Base-by-base conservation (phyloP, 2,329 filamentous ascomycete genomes). In the Apiospora koreana region DNA sequence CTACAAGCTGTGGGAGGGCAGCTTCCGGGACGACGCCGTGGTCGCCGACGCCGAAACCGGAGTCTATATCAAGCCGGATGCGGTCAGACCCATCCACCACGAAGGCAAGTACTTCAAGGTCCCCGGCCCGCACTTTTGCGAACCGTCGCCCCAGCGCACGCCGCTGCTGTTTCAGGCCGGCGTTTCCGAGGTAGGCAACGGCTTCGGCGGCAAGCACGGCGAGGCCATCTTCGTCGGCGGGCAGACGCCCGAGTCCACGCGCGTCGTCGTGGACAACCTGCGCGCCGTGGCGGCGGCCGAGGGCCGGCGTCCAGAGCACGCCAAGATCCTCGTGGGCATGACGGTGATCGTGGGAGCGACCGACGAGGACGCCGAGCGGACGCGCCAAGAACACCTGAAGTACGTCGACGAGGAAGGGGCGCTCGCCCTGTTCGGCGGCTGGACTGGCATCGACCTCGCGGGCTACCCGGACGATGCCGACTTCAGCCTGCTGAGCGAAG, bases 171-270 rank as follows among this genome's bases (percentile, higher is more conserved):
- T 89, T 75, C 88, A 90, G 72, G 88, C 88, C 0, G 89, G 89
- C 0, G 89, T 87, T 0, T 90, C 88, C 0, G 74, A 85, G 0
- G 88, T 88, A 0, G 88, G 89, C 0, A 86, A 84, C 0, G 79
- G 80, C 0, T 91, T 91, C 73, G 88, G 86, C 0, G 83, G 87
- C 2, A 86, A 81, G 0, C 88, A 90, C 71, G 88, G 88, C 1
- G 88, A 91, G 79, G 88, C 85, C 1, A 87, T 90, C 64, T 90
- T 90, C 71, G 86, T 90, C 3, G 86, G 86, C 0, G 83, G 83
- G 0, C 87, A 89, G 74, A 86, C 84, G 0, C 85, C 87, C 0
- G 72, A 78, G 2, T 78, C 87, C 0, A 79, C 89, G 4, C 78
- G 80, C 1, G 84, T 85, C 1, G 87, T 87, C 68, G 81, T 90